Evolutionary conservation across 257 asterid genomes (phyloP), one percentile per base, ranked within the genome.

Genomic region (Nicotiana sylvestris): DNA sequence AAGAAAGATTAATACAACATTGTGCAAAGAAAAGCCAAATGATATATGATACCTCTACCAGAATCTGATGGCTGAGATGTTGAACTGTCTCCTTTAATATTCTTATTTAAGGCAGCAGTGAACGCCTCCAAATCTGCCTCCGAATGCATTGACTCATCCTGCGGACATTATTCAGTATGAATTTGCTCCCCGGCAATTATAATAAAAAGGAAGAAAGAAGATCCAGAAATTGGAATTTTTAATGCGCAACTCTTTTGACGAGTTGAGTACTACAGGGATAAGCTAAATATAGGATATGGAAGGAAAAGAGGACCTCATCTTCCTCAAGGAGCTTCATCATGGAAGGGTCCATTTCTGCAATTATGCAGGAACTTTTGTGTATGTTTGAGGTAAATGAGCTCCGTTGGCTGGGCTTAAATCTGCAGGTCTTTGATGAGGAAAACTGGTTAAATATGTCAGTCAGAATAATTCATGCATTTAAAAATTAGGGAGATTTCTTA

Each of bases 101-200:
- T 95, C 88, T 94, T 92, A 86, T 93, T 93, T 46, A 95, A 89
- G 85, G 93, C 97, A 61, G 97, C 98, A 0, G 98, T 89, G 88
- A 93, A 92, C 5, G 98, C 98, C 83, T 95, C 98, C 90, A 93
- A 96, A 78, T 91, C 98, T 2, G 96, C 97, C 82, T 96, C 98
- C 15, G 97, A 95, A 91, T 95, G 98, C 97, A 92, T 85, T 32
- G 93, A 93, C 81, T 93, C 97, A 82, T 93, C 97, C 98, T 92
- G 89, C 76, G 49, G 87, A 62, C 68, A 16, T 33, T 3, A 37
- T 46, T 56, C 62, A 64, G 58, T 9, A 25, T 49, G 37, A 77
- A 25, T 13, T 27, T 30, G 65, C 10, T 56, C 81, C 55, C 5
- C 61, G 37, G 4, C 16, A 57, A 67, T 16, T 55, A 62, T 39